Conservation (phyloP, 2,329 filamentous ascomycete species). For the Aspergillus carbonarius region DNA sequence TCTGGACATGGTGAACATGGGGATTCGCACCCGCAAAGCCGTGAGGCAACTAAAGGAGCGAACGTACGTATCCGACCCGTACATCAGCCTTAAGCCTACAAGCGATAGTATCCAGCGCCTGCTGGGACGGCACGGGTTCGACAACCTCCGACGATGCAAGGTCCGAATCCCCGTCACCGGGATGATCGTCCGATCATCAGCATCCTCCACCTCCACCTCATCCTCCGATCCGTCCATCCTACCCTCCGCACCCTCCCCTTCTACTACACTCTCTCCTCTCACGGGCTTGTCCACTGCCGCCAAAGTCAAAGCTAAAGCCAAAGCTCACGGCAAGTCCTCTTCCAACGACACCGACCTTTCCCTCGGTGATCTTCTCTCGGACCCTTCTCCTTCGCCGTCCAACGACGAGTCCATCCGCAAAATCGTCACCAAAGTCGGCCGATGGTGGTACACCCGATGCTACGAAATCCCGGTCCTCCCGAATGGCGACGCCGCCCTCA, state of each 20-base stretch:
- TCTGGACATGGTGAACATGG: conserved; percentile 53
- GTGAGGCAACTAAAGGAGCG: conserved; percentile 48
- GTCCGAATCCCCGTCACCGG: conserved; percentile 51
- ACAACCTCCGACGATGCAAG: conserved; percentile 50
- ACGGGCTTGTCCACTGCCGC: conserved; percentile 24
- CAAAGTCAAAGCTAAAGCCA: conserved; percentile 15
- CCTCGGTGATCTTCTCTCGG: conserved; percentile 70
- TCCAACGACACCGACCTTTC: conserved; percentile 43
- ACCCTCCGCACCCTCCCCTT: conserved; percentile 25
- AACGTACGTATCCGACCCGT: conserved; percentile 43
- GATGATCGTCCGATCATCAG: conserved; percentile 42
- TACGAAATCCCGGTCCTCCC: conserved; percentile 70
- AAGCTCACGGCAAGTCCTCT: conserved; percentile 28
- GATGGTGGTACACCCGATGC: conserved; percentile 96
- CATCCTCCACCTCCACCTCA: conserved; percentile 41
- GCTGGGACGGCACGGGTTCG: conserved; percentile 47
- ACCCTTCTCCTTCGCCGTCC: conserved; percentile 64
- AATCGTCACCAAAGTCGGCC: conserved; percentile 85
- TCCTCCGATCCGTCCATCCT: conserved; percentile 38
- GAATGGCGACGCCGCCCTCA: conserved; percentile 52
- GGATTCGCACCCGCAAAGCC: conserved; percentile 45
- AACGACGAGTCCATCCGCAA: conserved; percentile 85
- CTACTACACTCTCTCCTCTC: conserved; percentile 23
- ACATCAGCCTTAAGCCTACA: conserved; percentile 47
- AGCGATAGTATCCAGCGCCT: conserved; percentile 50